These are phyloP conservation scores for Stachybotrys echinatus DNA, from an alignment of 2,329 filamentous ascomycete species.

Conservation along the genomic window DNA sequence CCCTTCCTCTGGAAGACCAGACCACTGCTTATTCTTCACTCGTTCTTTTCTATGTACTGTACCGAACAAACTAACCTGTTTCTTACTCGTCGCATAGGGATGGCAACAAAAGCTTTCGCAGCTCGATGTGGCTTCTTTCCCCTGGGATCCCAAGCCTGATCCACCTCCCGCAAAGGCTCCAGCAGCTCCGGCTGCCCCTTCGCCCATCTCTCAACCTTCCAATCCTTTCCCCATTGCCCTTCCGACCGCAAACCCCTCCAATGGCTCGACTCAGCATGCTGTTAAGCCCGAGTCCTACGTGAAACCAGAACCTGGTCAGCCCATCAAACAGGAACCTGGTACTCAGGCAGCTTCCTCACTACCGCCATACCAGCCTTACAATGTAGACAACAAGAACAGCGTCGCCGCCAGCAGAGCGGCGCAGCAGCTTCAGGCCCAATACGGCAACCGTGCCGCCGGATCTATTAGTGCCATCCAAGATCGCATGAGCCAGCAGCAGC, in stretches of 20 bases:
- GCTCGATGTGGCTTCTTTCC: slow-evolving; percentile 80
- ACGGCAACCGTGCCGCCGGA: slow-evolving; percentile 58
- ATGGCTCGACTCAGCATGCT: slow-evolving; percentile 24
- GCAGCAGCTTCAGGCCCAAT: slow-evolving; percentile 52
- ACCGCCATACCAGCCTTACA: slow-evolving; percentile 26
- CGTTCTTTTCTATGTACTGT: too few relatives aligned
- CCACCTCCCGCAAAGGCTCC: slow-evolving; percentile 34
- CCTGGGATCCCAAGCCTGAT: slow-evolving; percentile 87
- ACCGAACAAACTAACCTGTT: background rate
- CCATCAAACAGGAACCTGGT: slow-evolving; percentile 39
- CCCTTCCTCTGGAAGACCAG: too few relatives aligned
- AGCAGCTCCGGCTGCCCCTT: slow-evolving; percentile 16
- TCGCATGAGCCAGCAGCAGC: slow-evolving; percentile 25
- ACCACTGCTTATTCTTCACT: too few relatives aligned
- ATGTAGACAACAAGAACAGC: slow-evolving; percentile 27
- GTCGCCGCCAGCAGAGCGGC: slow-evolving; percentile 50
- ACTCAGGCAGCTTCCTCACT: slow-evolving; percentile 20
- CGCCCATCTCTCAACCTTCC: slow-evolving; percentile 21
- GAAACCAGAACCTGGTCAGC: slow-evolving; percentile 42
- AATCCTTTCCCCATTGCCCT: slow-evolving; percentile 21
- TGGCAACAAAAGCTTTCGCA: slow-evolving; percentile 91
- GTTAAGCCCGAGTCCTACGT: slow-evolving; percentile 40
- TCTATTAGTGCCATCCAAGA: slow-evolving; percentile 60
- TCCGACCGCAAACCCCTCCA: slow-evolving; percentile 22
- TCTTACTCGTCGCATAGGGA: slow-evolving; percentile 48